Conservation (phyloP, 2,329 filamentous ascomycete species). For the Purpureocillium takamizusanense region DNA sequence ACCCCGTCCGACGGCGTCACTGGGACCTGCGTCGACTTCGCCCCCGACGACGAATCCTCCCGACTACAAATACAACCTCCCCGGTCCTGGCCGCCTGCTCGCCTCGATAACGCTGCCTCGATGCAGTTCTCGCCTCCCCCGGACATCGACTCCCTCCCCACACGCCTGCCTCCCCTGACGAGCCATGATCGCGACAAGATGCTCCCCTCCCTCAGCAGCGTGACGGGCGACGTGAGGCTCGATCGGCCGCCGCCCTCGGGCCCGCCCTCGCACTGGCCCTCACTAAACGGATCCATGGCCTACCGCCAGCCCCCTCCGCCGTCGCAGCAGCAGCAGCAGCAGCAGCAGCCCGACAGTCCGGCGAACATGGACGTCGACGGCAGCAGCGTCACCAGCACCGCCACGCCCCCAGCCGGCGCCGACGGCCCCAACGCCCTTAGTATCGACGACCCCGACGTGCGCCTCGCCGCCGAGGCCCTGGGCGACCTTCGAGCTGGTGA, state of each 20-base stretch:
- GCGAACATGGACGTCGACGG: conserved; percentile 39
- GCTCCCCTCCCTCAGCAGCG: conserved; percentile 26
- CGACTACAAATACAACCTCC: no score
- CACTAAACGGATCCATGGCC: conserved; percentile 37
- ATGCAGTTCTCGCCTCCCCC: conserved; percentile 15
- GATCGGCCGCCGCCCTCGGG: conserved; percentile 8
- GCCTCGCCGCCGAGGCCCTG: conserved; percentile 65
- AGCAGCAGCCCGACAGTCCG: conserved; percentile 33
- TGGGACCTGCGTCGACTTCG: no score
- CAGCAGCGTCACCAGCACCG: conserved; percentile 29
- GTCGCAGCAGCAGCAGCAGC: conserved; percentile 13
- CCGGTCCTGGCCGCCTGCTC: no score
- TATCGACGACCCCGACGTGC: conserved; percentile 58
- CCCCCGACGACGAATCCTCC: no score
- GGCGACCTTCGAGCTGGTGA: conserved; percentile 66
- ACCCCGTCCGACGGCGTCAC: conserved; percentile 5
- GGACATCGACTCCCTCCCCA: conserved; percentile 17
- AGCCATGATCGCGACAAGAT: conserved; percentile 18
- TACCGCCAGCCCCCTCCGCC: conserved; percentile 22
- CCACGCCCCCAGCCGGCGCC: conserved; percentile 35
- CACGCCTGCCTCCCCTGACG: conserved; percentile 14
- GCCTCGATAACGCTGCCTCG: conserved; percentile 3
- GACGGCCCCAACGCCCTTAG: conserved; percentile 40
- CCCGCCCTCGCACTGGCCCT: conserved; percentile 33
- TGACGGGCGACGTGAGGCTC: conserved; percentile 17